Base-by-base conservation (phyloP, 345 rosid species). In the Salix suchowensis region DNA sequence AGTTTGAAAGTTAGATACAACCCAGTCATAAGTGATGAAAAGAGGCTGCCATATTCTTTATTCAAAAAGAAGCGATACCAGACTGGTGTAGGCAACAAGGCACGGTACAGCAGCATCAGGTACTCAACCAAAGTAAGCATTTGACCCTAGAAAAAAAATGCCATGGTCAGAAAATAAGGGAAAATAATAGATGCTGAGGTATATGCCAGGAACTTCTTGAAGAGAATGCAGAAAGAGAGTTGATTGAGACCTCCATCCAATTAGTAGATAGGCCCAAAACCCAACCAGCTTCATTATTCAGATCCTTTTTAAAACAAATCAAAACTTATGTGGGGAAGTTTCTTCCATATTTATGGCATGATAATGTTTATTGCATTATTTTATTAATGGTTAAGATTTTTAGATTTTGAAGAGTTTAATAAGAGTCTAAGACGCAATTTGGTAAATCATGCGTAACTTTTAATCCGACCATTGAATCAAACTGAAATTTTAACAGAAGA, bases 21-120 rank as follows among this genome's bases (percentile, higher is more conserved):
- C 70, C 94, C 94, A 2, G 97, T 91, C 94, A 90, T 90, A 48
- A 91, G 77, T 7, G 97, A 91, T 5, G 97, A 91, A 82, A 91
- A 91, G 79, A 91, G 94, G 87, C 92, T 90, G 39, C 97, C 97
- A 28, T 91, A 91, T 78, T 90, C 97, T 81, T 91, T 90, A 78
- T 91, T 90, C 85, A 91, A 85, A 86, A 91, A 91, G 89, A 91
- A 91, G 28, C 97, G 90, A 66, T 91, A 91, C 97, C 97, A 91
- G n/a, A 91, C 92, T 24, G 97, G 92, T 37, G 97, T 89, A 5
- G 97, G 97, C 81, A 91, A 84, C 42, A 90, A 85, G 16, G 97
- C 92, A 65, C 97, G 92, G 76, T 91, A 91, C 40, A 91, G 84
- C 81, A 91, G 85, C 80, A 91, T 81, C 80, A 87, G 79, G 74